Base-by-base conservation (phyloP, 2,329 filamentous ascomycete species). In the Coniochaeta hoffmannii region DNA sequence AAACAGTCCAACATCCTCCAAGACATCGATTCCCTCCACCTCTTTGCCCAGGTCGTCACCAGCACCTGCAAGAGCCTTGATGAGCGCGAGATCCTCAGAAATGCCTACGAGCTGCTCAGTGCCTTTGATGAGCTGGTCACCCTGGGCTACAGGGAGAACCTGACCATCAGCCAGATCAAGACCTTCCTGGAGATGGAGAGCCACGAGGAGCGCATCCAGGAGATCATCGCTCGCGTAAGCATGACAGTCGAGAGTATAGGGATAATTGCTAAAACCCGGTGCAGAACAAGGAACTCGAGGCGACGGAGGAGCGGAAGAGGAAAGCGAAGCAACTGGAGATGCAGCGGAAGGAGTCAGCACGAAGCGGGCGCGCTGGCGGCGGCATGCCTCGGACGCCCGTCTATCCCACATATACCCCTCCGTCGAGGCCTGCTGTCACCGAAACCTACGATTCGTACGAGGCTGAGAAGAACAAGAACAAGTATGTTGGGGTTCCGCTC, bases 141-240 rank as follows among this genome's bases (percentile, higher is more conserved):
- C 1, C 79, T 96, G 60, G 94, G 94, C 12, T 97, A 99, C 75
- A 78, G 94, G 67, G 94, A 99, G 76, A 99, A 99, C 73, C 76
- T 99, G 63, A 95, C 93, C 24, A 83, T 99, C 65, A 90, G 86
- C 73, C 95, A 99, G 75, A 99, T 99, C 78, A 97, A 95, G 81
- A 97, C 94, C 2, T 99, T 99, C 79, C 74, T 99, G 63, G 95
- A 97, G 69, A 99, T 99, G 94, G 94, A 99, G 73, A 94, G 88
- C 73, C 94, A 99, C 68, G 95, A 99, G 74, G 94, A 99, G 80
- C 86, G 94, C 69, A 97, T 99, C 64, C 94, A 99, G 73, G 94
- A 97, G 69, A 99, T 97, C 60, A 97, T 97, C 68, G 90, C 91
- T 59, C 82, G 90, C 70, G 89, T 93, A 83, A 60, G 79, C 65